phyloP scores from a whole-genome alignment of 169 alveolate species.

The Plasmodium blacklocki region DNA sequence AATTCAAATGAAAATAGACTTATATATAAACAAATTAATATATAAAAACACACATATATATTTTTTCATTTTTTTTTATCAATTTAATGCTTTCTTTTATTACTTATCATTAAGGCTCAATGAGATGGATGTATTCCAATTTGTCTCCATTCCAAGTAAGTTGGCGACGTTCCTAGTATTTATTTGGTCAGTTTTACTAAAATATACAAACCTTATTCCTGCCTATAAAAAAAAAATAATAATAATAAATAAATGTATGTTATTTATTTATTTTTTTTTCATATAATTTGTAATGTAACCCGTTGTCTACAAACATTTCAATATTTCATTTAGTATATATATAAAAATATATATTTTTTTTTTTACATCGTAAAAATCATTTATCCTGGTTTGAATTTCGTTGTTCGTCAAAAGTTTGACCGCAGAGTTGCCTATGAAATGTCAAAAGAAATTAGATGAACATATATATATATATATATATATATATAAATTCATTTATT shows the following conservation, averaged over 20 bases:
- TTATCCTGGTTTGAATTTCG: conserved; percentile 48
- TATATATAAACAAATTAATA: no score
- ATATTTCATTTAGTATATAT: neutral
- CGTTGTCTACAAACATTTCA: neutral
- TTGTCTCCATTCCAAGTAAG: conserved; percentile 86
- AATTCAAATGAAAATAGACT: no score
- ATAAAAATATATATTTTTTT: no score
- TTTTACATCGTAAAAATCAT: conserved; percentile 45
- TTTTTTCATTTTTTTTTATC: neutral
- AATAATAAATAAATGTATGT: neutral
- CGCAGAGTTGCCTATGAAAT: conserved; percentile 51
- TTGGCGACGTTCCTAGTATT: conserved; percentile 82
- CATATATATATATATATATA: neutral
- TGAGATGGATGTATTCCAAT: conserved; percentile 88
- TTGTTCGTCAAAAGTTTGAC: conserved; percentile 55
- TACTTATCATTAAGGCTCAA: conserved; percentile 71
- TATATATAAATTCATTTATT: neutral
- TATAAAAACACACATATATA: no score
- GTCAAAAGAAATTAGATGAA: neutral
- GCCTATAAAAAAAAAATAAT: conserved; percentile 55
- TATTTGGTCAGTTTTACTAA: conserved; percentile 83
- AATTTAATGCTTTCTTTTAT: neutral
- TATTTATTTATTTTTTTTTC: neutral
- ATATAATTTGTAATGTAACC: neutral
- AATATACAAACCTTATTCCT: conserved; percentile 85